Percentiles rank a stretch among this genome's conserved stretches.
Evolutionary conservation across 2,329 filamentous ascomycete species (phyloP).

Genomic region (Calonectria fujianensis): DNA sequence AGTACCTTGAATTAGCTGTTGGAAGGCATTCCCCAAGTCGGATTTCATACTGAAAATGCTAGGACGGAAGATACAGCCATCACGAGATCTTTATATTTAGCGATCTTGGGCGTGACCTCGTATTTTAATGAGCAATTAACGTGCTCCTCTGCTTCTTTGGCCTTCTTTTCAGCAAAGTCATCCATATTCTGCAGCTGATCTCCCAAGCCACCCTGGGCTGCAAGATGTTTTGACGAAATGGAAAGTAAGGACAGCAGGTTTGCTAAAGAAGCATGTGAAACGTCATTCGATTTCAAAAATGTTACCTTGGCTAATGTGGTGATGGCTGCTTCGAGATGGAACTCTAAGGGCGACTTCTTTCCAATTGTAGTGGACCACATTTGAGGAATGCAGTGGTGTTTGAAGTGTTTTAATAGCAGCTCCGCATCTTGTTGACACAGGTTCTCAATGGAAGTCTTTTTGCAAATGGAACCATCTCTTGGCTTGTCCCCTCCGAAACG

Average conservation of each 20-base stretch:
- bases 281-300: neutral
- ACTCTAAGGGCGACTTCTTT: neutral
- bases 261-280: slow-evolving; percentile 16
- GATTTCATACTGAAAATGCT: slow-evolving; percentile 8
- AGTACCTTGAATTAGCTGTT: neutral
- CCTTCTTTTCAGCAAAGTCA: neutral
- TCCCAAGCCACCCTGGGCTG: neutral
- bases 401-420: slow-evolving; percentile 8
- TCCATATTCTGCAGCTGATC: neutral
- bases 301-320: neutral
- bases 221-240: neutral
- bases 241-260: neutral
- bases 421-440: neutral
- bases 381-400: slow-evolving; percentile 1
- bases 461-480: neutral
- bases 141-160: neutral
- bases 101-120: slow-evolving; percentile 9
- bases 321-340: slow-evolving; percentile 18
- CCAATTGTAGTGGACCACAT: slow-evolving; percentile 22
- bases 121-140: neutral
- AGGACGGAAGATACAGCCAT: slow-evolving; percentile 16
- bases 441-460: neutral
- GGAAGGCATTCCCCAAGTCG: too few species aligned
- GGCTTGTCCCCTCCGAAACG: neutral
- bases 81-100: slow-evolving; percentile 21